Base-by-base conservation (phyloP, 2,329 filamentous ascomycete genomes). In the Lizonia empirigonia region DNA sequence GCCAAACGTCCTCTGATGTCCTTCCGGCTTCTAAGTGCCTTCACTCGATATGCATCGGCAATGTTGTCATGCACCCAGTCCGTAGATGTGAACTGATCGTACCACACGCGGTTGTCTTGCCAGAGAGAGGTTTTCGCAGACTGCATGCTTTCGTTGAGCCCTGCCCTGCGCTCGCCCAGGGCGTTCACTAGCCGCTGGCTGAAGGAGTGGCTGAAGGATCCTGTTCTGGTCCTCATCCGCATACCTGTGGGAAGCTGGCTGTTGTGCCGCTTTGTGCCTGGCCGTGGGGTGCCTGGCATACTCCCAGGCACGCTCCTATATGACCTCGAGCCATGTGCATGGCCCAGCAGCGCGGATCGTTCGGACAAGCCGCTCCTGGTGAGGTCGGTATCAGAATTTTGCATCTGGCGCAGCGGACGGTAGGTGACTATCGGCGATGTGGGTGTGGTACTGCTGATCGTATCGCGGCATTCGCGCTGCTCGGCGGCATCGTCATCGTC, bases 61-160 rank as follows among this genome's bases (percentile, higher is more conserved):
- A 99, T 97, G 71, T 89, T 92, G 74, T 99, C 94, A 70, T 96
- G 93, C 1, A 99, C 92, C 94, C 94, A 99, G 73, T 99, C 93
- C 47, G 91, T 97, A 6, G 90, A 96, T 5, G 91, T 96, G 68
- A 96, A 96, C 74, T 99, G 94, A 77, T 99, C 94, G 75, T 97
- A 97, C 94, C 94, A 97, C 8, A 95, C 89, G 53, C 94, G 86
- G 62, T 97, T 91, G 67, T 97, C 90, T 41, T 87, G 78, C 62
- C 85, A 87, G 8, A 88, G 75, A 4, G 85, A 86, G 26, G 80
- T 77, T 65, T 86, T 89, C 39, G 86, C 86, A 56, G 88, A 85
- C 55, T 80, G 73, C 74, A 87, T 76, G 54, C 80, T 81, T 23
- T 82, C 79, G 63, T 70, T 73, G 39, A 69, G 48, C 56, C 65